phyloP scores from a whole-genome alignment of 176 grass and related monocot genomes.

The Paspalum vaginatum region DNA sequence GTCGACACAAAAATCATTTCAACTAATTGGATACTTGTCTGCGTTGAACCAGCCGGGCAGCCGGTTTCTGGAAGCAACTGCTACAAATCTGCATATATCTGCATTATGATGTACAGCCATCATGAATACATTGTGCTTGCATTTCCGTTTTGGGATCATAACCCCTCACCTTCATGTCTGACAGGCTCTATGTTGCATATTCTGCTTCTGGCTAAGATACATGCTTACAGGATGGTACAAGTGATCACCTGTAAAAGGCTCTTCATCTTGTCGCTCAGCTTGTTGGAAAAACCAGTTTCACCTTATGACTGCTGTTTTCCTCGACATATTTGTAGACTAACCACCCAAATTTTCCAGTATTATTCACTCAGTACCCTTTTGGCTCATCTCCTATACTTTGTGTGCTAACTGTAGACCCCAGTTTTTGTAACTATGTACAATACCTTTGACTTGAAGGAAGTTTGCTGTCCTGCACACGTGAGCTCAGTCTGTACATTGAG shows the following conservation, averaged over 20 bases:
- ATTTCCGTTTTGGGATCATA: slow-evolving; percentile 5
- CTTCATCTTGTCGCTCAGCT: not conserved
- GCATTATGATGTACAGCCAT: not conserved
- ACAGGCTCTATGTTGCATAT: slow-evolving; percentile 83
- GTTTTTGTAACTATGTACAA: slow-evolving; percentile 9
- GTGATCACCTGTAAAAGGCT: slow-evolving; percentile 38
- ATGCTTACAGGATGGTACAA: slow-evolving; percentile 98
- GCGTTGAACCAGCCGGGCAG: not conserved
- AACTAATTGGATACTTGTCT: not conserved
- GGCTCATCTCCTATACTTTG: not conserved
- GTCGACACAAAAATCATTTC: not conserved
- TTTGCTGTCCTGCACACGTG: not conserved
- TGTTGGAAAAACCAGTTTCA: not conserved
- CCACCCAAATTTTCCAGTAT: slow-evolving; percentile 1
- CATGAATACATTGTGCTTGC: not conserved
- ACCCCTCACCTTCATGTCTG: slow-evolving; percentile 33
- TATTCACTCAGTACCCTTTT: not conserved
- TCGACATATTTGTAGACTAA: slow-evolving; percentile 20
- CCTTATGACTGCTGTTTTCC: not conserved
- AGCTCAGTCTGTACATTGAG: not conserved
- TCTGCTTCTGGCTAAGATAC: slow-evolving; percentile 91
- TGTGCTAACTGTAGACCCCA: slow-evolving; percentile 20
- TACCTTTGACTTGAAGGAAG: not conserved
- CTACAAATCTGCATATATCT: not conserved
- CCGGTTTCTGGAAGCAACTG: not conserved